Evolutionary conservation across 179 eudicot genomes (phyloP).

Genomic region (Spinacia oleracea): DNA sequence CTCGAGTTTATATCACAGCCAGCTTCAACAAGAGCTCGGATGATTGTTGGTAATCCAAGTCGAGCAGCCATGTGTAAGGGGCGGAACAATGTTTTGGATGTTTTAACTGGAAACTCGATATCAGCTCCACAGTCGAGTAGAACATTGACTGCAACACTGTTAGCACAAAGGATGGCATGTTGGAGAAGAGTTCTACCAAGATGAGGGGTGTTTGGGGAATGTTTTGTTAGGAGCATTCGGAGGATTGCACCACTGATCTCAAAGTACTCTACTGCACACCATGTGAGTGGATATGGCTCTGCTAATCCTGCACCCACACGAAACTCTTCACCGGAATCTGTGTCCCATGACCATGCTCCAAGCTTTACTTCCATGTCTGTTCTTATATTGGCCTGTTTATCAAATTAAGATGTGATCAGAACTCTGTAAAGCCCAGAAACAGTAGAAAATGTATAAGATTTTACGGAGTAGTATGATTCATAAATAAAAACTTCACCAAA

Average conservation of each 20-base stretch:
- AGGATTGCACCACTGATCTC: constrained; percentile 72
- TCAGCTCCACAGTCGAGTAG: constrained; percentile 55
- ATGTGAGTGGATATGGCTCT: constrained; percentile 76
- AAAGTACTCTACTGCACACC: constrained; percentile 93
- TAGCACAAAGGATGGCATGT: constrained; percentile 81
- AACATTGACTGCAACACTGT: constrained; percentile 45
- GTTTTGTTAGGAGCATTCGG: constrained; percentile 50
- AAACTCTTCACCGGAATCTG: constrained; percentile 74
- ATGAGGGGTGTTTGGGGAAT: constrained; percentile 44
- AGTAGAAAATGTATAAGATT: too few relatives aligned
- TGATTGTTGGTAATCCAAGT: constrained; percentile 47
- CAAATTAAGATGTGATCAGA: neutral
- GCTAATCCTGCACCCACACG: constrained; percentile 94
- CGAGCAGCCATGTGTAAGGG: constrained; percentile 86
- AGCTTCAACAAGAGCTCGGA: constrained; percentile 50
- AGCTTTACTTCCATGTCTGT: constrained; percentile 58
- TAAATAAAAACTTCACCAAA: too few relatives aligned
- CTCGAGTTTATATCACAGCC: constrained; percentile 67
- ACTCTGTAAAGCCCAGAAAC: neutral
- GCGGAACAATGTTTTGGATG: constrained; percentile 39
- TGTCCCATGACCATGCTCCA: constrained; percentile 99
- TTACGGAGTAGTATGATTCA: too few relatives aligned
- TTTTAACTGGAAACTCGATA: constrained; percentile 47
- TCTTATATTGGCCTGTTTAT: constrained; percentile 56
- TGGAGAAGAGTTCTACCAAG: constrained; percentile 83